Evolutionary conservation across 805 yeast species (phyloP).

Genomic region (Sugiyamaella boreocaroliniensis): DNA sequence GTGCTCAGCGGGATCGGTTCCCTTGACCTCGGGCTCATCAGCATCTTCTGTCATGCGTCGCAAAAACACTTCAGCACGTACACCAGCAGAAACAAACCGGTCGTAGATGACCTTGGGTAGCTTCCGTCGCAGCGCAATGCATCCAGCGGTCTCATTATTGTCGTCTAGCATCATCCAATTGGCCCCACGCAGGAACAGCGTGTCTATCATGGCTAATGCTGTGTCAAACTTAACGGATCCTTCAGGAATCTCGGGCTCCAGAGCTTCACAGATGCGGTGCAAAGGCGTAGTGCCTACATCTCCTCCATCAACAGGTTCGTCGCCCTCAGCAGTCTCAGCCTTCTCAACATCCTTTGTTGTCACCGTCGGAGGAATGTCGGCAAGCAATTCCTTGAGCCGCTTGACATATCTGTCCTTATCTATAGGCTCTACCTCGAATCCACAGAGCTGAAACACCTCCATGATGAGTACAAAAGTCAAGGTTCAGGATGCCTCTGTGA

Average conservation of each 20-base stretch:
- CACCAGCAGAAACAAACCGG: slow-evolving; percentile 72
- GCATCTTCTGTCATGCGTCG: slow-evolving; percentile 56
- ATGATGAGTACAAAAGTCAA: background rate
- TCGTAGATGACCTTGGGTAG: slow-evolving; percentile 45
- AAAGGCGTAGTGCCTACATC: slow-evolving; percentile 69
- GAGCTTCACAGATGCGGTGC: slow-evolving; percentile 56
- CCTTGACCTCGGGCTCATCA: slow-evolving; percentile 4
- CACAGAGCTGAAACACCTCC: slow-evolving; percentile 12
- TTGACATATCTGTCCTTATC: slow-evolving; percentile 11
- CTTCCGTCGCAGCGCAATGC: slow-evolving; percentile 52
- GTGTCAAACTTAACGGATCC: slow-evolving; percentile 41
- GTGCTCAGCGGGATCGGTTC: slow-evolving; percentile 28
- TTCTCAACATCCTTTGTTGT: slow-evolving; percentile 65
- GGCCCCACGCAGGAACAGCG: slow-evolving; percentile 76
- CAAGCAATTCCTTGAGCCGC: slow-evolving; percentile 40
- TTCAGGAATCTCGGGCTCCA: slow-evolving; percentile 36
- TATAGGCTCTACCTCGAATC: slow-evolving; percentile 15
- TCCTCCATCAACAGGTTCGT: slow-evolving; percentile 17
- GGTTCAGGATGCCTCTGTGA: background rate
- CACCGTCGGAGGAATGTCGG: slow-evolving; percentile 77
- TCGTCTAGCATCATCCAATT: slow-evolving; percentile 82
- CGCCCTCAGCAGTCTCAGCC: slow-evolving; percentile 5
- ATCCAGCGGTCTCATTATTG: slow-evolving; percentile 76
- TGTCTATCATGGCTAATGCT: slow-evolving; percentile 50
- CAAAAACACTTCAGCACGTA: slow-evolving; percentile 75